These are phyloP conservation scores for Clarkia xantiana DNA, from an alignment of 345 rosid genomes.

Conservation along the genomic window DNA sequence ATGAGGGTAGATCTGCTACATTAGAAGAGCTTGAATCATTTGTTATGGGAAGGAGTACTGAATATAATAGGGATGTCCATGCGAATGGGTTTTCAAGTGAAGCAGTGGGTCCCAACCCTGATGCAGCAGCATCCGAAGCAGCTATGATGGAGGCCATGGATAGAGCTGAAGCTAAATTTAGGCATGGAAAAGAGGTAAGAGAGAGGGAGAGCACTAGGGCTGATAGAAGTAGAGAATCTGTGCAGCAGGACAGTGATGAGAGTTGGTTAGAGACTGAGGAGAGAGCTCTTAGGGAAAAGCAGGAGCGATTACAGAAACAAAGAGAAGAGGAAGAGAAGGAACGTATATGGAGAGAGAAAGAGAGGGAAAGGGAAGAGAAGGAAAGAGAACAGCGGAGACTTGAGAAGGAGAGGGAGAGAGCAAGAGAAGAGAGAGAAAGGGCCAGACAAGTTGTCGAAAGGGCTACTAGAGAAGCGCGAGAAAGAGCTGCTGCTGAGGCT, in stretches of 20 bases:
- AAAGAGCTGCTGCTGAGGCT: slow-evolving; percentile 86
- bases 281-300: slow-evolving; percentile 46
- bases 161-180: slow-evolving; percentile 90
- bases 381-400: slow-evolving; percentile 51
- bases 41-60: slow-evolving; percentile 29
- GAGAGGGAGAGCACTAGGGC: slow-evolving; percentile 64
- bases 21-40: slow-evolving; percentile 79
- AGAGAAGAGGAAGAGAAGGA: slow-evolving; percentile 37
- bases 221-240: slow-evolving; percentile 51
- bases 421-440: slow-evolving; percentile 60
- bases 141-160: slow-evolving; percentile 98
- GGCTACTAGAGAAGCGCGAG: slow-evolving; percentile 74
- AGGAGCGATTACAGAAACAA: slow-evolving; percentile 37
- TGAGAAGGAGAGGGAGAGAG: slow-evolving; percentile 53
- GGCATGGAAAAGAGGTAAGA: slow-evolving; percentile 68
- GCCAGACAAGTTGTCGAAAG: slow-evolving; percentile 92
- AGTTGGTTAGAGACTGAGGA: slow-evolving; percentile 34
- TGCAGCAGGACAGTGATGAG: slow-evolving; percentile 37
- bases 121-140: slow-evolving; percentile 88
- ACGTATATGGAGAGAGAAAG: slow-evolving; percentile 29
- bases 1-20: slow-evolving; percentile 27
- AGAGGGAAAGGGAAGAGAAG: slow-evolving; percentile 57
- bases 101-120: slow-evolving; percentile 40
- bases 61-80: slow-evolving; percentile 26
- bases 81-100: slow-evolving; percentile 34